Conservation (phyloP, 2,329 filamentous ascomycete genomes). For the Fusarium oxysporum region DNA sequence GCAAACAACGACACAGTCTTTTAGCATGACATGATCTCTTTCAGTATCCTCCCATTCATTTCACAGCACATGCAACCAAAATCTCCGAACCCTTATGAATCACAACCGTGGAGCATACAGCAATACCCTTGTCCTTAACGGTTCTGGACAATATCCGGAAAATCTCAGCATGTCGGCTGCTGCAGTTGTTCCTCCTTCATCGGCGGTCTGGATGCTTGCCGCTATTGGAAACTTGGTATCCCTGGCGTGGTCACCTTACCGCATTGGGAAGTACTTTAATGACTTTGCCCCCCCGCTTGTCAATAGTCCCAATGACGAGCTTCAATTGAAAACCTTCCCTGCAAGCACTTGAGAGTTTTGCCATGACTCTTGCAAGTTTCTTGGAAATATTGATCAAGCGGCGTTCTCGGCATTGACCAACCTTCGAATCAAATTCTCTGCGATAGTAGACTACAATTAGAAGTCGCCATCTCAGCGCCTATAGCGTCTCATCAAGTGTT, state of each 20-base stretch:
- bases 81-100: background rate
- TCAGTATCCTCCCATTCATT: background rate
- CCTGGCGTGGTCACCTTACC: slow-evolving; percentile 22
- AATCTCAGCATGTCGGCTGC: slow-evolving; percentile 28
- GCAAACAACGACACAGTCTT: background rate
- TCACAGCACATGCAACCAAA: background rate
- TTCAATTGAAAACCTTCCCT: slow-evolving; percentile 16
- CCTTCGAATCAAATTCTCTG: slow-evolving; percentile 10
- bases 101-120: background rate
- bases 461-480: slow-evolving; percentile 14
- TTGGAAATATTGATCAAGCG: slow-evolving; percentile 17
- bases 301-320: slow-evolving; percentile 36
- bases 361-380: slow-evolving; percentile 25
- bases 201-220: slow-evolving; percentile 36
- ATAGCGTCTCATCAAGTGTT: slow-evolving; percentile 7
- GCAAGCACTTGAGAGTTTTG: slow-evolving; percentile 25
- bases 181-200: slow-evolving; percentile 23
- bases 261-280: slow-evolving; percentile 32
- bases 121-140: slow-evolving; percentile 18
- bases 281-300: slow-evolving; percentile 25
- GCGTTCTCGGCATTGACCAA: slow-evolving; percentile 12
- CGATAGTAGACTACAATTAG: background rate
- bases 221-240: slow-evolving; percentile 32
- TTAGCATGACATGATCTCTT: background rate
- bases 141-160: slow-evolving; percentile 17